These are phyloP conservation scores for Remersonia thermophila DNA, from an alignment of 2,329 filamentous ascomycete genomes.

Conservation along the genomic window DNA sequence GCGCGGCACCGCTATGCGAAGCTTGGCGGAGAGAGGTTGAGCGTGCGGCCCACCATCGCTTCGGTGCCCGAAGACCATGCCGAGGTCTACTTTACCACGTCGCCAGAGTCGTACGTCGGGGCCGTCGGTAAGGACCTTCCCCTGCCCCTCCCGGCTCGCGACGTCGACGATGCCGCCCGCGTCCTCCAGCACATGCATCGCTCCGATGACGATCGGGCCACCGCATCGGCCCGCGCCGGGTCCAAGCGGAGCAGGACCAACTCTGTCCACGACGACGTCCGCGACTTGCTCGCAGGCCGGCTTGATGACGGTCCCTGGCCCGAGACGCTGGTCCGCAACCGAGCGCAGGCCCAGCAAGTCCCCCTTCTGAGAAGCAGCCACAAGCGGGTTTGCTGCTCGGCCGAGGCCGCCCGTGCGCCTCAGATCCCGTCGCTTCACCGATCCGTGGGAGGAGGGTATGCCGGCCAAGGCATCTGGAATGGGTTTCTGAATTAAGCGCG, in stretches of 20 bases:
- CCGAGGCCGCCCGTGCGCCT: conserved; percentile 41
- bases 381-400: conserved; percentile 56
- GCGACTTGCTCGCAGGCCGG: conserved; percentile 41
- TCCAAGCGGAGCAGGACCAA: conserved; percentile 48
- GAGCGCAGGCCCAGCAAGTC: conserved; percentile 23
- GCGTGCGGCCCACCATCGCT: conserved; percentile 38
- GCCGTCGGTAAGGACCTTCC: conserved; percentile 39
- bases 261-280: conserved; percentile 56
- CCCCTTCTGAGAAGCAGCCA: conserved; percentile 33
- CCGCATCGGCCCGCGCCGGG: conserved; percentile 25
- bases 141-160: conserved; percentile 32
- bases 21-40: conserved; percentile 43
- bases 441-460: conserved; percentile 35
- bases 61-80: conserved; percentile 46
- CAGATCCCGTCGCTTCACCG: conserved; percentile 35
- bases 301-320: conserved; percentile 25
- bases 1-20: conserved; percentile 53
- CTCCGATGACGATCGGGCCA: conserved; percentile 24
- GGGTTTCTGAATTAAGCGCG: conserved; percentile 43
- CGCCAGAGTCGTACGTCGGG: conserved; percentile 45
- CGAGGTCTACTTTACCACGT: conserved; percentile 38
- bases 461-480: conserved; percentile 54
- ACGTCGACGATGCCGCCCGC: conserved; percentile 44
- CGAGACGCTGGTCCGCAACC: conserved; percentile 27
- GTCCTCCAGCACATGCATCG: conserved; percentile 49